A percentile compares a stretch with the other conserved stretches of the same genome.
Evolutionary conservation across 2,329 filamentous ascomycete genomes (phyloP).

Genomic region (Verticillium klebahnii): DNA sequence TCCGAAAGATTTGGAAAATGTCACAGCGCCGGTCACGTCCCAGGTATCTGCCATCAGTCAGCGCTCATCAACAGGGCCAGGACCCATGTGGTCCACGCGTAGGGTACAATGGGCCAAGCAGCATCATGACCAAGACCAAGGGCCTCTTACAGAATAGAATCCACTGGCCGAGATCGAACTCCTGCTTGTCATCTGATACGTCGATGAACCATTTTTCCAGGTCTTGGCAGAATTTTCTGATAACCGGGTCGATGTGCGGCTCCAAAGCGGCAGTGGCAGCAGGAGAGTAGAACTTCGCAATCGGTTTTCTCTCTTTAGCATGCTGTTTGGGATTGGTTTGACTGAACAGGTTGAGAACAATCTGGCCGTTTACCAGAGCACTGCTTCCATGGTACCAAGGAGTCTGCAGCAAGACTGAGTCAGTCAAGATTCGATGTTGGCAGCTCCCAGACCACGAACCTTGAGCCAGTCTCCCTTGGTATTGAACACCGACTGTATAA

Average conservation of each 20-base stretch:
- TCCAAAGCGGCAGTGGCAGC: slow-evolving; percentile 16
- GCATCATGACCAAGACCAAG: no score
- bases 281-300: slow-evolving; percentile 22
- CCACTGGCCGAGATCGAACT: slow-evolving; percentile 35
- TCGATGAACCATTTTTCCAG: slow-evolving; percentile 27
- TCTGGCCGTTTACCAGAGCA: slow-evolving; percentile 19
- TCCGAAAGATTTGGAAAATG: slow-evolving; percentile 34
- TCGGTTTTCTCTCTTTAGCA: slow-evolving; percentile 14
- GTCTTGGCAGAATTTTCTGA: slow-evolving; percentile 22
- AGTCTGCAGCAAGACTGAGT: slow-evolving; percentile 9
- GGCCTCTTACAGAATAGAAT: slow-evolving; percentile 29
- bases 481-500: slow-evolving; percentile 30
- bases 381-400: slow-evolving; percentile 20
- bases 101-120: no score
- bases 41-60: slow-evolving; percentile 21
- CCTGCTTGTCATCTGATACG: slow-evolving; percentile 15
- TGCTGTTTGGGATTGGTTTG: slow-evolving; percentile 18
- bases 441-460: slow-evolving; percentile 4
- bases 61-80: not conserved
- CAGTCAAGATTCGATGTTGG: not conserved
- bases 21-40: slow-evolving; percentile 37
- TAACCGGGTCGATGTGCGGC: slow-evolving; percentile 22
- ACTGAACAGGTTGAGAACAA: slow-evolving; percentile 20
- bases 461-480: slow-evolving; percentile 27
- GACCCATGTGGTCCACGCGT: not conserved